phyloP scores from a whole-genome alignment of 192 early-diverging fungal species.

The Gaertneriomyces sp. region DNA sequence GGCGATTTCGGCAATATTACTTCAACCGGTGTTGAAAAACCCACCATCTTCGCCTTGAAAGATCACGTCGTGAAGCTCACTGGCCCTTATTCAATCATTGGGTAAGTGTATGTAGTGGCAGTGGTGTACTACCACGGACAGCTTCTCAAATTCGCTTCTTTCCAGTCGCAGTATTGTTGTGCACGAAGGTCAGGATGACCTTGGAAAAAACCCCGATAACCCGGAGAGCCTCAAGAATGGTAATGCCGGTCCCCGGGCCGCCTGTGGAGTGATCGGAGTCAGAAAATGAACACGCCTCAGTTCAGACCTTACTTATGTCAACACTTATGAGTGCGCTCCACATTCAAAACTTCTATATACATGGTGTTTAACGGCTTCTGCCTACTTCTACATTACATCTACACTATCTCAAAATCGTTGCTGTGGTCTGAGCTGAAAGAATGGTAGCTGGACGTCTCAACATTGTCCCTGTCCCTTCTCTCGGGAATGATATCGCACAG shows the following conservation, averaged over 20 bases:
- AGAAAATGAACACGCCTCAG: background rate
- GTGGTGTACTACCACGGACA: background rate
- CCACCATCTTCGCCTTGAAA: background rate
- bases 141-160: background rate
- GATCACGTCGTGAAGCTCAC: background rate
- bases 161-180: background rate
- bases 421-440: too few relatives aligned
- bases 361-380: too few relatives aligned
- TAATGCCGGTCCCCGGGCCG: background rate
- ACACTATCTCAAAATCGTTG: too few relatives aligned
- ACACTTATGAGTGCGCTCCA: too few relatives aligned
- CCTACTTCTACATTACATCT: too few relatives aligned
- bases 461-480: too few relatives aligned
- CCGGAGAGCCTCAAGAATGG: background rate
- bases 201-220: background rate
- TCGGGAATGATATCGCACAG: too few relatives aligned
- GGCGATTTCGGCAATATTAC: conserved; percentile 6
- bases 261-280: conserved; percentile 2
- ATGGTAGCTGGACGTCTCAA: too few relatives aligned
- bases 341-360: too few relatives aligned
- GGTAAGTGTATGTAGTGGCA: background rate
- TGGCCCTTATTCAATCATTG: background rate
- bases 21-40: background rate
- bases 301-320: too few relatives aligned
- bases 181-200: background rate